These are phyloP conservation scores for Coriaria nepalensis DNA, from an alignment of 306 rosid species.

Conservation along the genomic window DNA sequence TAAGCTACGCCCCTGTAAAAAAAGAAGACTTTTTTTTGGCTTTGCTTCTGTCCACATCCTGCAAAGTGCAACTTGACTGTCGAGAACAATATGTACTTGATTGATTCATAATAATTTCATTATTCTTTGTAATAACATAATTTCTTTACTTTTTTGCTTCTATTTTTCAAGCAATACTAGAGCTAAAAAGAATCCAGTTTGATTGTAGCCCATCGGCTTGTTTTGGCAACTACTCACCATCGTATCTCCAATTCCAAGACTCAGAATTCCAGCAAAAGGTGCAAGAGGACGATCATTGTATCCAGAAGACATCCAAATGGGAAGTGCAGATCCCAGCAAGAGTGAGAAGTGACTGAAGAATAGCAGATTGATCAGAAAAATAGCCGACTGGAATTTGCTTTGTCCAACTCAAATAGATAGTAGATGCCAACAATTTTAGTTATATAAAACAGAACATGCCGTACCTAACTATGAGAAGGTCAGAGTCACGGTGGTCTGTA, in stretches of 20 bases:
- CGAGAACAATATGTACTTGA: too few species aligned
- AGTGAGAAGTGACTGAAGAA: slow-evolving; percentile 76
- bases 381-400: slow-evolving; percentile 8
- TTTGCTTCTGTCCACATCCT: too few species aligned
- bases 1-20: too few species aligned
- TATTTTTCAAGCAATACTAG: too few species aligned
- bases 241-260: slow-evolving; percentile 93
- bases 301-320: slow-evolving; percentile 89
- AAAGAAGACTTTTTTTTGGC: too few species aligned
- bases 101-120: too few species aligned
- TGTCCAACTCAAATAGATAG: too few species aligned
- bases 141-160: too few species aligned
- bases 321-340: slow-evolving; percentile 85
- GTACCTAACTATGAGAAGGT: slow-evolving; percentile 82
- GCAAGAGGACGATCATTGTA: slow-evolving; percentile 81
- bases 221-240: slow-evolving; percentile 57
- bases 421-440: slow-evolving; percentile 5
- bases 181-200: too few species aligned
- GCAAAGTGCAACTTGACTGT: too few species aligned
- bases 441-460: slow-evolving; percentile 2
- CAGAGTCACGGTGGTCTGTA: slow-evolving; percentile 94
- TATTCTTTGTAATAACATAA: too few species aligned
- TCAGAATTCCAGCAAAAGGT: slow-evolving; percentile 88
- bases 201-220: too few species aligned
- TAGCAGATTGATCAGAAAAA: slow-evolving; percentile 16